Evolutionary conservation across 768 basidiomycete genomes (phyloP), one percentile per base, ranked within the genome.

Genomic region (Astraeus odoratus): DNA sequence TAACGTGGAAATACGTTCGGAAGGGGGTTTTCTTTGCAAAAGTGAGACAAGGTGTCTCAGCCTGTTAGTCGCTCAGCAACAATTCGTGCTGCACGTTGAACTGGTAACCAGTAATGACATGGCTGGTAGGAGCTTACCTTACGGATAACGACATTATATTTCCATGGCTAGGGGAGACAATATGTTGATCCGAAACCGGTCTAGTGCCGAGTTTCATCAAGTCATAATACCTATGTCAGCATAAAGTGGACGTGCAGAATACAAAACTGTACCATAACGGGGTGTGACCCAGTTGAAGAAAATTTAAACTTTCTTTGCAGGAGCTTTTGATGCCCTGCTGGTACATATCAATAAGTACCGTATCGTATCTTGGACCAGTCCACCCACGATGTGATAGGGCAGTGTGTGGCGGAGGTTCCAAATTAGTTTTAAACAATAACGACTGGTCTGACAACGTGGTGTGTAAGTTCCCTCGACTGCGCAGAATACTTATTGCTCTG

Each of bases 111-210:
- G n/a, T n/a, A n/a, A n/a, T n/a, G 30, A 31, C 30, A 12, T 31
- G 4, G 5, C n/a, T 31, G 30, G 10, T 27, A 40, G 18, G 12
- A 7, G 26, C 27, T 41, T 41, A 26, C 39, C 8, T 27, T 41
- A 41, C 29, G 27, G 20, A 41, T 30, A 16, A 15, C 22, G 49
- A 51, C 46, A 52, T 45, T 55, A 52, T 52, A 51, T 56, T 48
- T 42, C 33, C 49, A 47, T 31, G 33, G 15, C 5, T 18, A 36
- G 12, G 10, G 34, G 29, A 27, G 37, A 50, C 57, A 66, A 59
- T 66, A 64, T 57, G 62, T 39, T 34, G 50, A 53, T 61, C 62
- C 62, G 64, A 66, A 64, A 64, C 64, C 62, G 61, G 59, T 55
- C 53, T 64, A 66, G 62, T 50, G 57, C 60, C 61, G 59, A 22